phyloP scores from a whole-genome alignment of 106 monocot genomes.

The Phalaenopsis aphrodite region DNA sequence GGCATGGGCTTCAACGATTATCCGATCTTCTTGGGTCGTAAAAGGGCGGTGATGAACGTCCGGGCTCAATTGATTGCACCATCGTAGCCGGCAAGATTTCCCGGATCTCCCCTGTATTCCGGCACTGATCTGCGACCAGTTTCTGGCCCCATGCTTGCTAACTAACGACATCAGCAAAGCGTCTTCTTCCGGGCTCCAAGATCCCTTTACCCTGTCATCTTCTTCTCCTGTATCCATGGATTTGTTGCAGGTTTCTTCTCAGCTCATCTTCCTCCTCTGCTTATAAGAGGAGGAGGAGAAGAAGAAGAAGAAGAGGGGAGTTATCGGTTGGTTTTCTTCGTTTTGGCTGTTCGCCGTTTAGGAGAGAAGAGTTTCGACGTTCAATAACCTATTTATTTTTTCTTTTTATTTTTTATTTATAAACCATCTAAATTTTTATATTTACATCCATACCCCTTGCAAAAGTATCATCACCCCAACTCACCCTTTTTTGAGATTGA shows the following conservation, averaged over 20 bases:
- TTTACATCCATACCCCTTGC: too few species aligned
- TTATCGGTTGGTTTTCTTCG: background rate
- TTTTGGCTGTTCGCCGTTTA: slow-evolving; percentile 16
- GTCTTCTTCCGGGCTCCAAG: slow-evolving; percentile 35
- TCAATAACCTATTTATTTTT: slow-evolving; percentile 8
- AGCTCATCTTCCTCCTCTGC: background rate
- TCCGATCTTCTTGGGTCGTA: slow-evolving; percentile 22
- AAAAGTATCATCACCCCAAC: too few species aligned
- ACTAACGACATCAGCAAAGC: slow-evolving; percentile 18
- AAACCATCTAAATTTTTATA: too few species aligned
- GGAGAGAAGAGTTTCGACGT: background rate
- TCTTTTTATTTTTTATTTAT: too few species aligned
- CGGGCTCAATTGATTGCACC: slow-evolving; percentile 39
- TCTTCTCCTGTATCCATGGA: background rate
- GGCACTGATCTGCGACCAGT: slow-evolving; percentile 27
- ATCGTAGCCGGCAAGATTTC: slow-evolving; percentile 33
- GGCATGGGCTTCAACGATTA: slow-evolving; percentile 20
- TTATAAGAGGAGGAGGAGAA: background rate
- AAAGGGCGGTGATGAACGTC: slow-evolving; percentile 30
- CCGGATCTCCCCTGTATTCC: slow-evolving; percentile 27
- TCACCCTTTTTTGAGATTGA: too few species aligned
- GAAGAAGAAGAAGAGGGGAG: background rate
- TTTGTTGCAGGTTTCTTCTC: background rate
- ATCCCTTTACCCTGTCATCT: slow-evolving; percentile 18
- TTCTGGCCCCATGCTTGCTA: slow-evolving; percentile 22